Evolutionary conservation across 306 rosid genomes (phyloP), one percentile per base, ranked within the genome.

Genomic region (Spatholobus suberectus): DNA sequence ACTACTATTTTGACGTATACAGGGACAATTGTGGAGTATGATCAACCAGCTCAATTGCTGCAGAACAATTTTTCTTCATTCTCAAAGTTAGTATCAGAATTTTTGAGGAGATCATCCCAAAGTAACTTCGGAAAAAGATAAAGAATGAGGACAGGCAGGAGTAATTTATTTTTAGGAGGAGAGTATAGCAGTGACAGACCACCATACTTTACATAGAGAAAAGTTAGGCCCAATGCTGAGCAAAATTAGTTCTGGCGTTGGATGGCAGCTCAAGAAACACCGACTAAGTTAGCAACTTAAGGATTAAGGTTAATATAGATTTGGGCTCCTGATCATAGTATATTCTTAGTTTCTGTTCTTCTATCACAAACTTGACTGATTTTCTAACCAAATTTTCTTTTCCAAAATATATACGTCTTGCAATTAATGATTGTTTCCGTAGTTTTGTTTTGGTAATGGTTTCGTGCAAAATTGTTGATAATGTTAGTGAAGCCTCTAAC

Each of bases 1-100:
- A 32, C 62, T 67, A 59, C 55, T 68, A 18, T 73, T 86, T 17
- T 55, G 59, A 81, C 43, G 40, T 35, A 21, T 83, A 20, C 91
- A 93, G 99, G 99, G 49, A 91, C 81, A 77, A 79, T 93, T 76
- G 77, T 66, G 38, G 98, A 93, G 87, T 96, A 87, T 65, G 97
- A 89, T 79, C 76, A 86, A 2, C 98, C 98, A 5, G 41, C 88
- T 77, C 83, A 83, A 34, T 87, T 96, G 84, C 90, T 93, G 6
- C 84, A 78, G 85, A 87, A 89, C 80, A 82, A 40, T 54, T 90
- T 90, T n/a, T 90, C 97, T 9, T 77, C 93, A 1, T 96, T 96
- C 87, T 93, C 96, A 5, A 96, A 93, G 91, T 75, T 96, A 89
- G 97, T 96, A 1, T 81, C 89, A 5, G 99, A 96, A 66, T 96